Base-by-base conservation (phyloP, 257 asterid species). In the Solanum habrochaites region DNA sequence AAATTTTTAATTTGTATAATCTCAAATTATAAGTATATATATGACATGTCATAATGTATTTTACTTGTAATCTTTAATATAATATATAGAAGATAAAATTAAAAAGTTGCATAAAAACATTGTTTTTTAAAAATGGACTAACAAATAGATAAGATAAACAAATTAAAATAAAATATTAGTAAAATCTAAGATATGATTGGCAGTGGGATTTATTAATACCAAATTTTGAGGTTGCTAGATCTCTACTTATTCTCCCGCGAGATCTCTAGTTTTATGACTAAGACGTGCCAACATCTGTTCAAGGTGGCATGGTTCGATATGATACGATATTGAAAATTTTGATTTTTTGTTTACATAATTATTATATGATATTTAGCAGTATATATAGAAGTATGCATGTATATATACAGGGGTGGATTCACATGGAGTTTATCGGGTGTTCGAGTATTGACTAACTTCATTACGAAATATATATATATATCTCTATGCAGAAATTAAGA, bases 91-190 rank as follows among this genome's bases (percentile, higher is more conserved):
- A 56, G 7, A 6, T 52, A 18, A 58, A 56, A 56, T 56, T 56
- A 20, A 20, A 56, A 20, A 58, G 21, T 58, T 58, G 0, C 4
- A 58, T 20, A 18, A 18, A 58, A 58, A 58, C 0, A 20, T 1
- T 20, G 20, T 58, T 58, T 1, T 0, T 0, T 0, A 7, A 20
- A 20, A 58, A 58, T 21, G 4, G 2, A 21, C 5, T 21, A 21
- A 21, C 25, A 10, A 58, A 58, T 20, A 58, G 21, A 8, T 21
- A 58, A 58, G 66, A 56, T 20, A 3, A 56, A 56, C 11, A 64
- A 64, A 64, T 25, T 25, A 12, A 64, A 64, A 64, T 12, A 25
- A n/a, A 25, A 3, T 4, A n/a, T 25, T 7, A 25, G 4, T 11
- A 25, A 64, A 64, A 8, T 5, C 39, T 69, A 78, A 15, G 64